phyloP scores from a whole-genome alignment of 2,329 filamentous ascomycete genomes.

The Blastomyces percursus region DNA sequence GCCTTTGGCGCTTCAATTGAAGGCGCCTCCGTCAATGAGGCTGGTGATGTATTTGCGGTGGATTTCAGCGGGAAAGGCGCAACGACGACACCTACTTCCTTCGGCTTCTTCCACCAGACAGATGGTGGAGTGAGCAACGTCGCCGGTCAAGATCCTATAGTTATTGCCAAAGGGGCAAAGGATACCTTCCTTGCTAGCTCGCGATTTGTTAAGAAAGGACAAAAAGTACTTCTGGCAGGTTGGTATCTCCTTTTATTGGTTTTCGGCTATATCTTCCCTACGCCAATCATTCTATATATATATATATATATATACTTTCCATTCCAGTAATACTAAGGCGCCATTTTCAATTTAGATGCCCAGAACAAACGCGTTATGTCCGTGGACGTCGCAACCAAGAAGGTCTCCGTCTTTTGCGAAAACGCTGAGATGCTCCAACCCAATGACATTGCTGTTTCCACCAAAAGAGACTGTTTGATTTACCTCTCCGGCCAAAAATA shows the following conservation, averaged over 20 bases:
- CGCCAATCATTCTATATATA: neutral
- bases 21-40: conserved; percentile 4
- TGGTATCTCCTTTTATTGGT: neutral
- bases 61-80: neutral
- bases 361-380: conserved; percentile 1
- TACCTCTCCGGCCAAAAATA: conserved; percentile 7
- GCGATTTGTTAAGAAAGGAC: neutral
- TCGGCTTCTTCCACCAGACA: conserved; percentile 1
- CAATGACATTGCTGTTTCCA: conserved; percentile 4
- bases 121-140: neutral
- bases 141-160: neutral
- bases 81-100: neutral
- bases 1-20: conserved; percentile 2
- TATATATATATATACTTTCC: neutral
- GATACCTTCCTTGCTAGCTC: conserved; percentile 1
- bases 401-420: neutral
- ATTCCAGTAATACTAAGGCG: neutral
- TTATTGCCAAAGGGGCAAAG: neutral
- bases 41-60: conserved; percentile 3
- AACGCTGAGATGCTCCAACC: conserved; percentile 5
- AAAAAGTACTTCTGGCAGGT: conserved; percentile 1
- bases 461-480: neutral
- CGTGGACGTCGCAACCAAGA: neutral
- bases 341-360: neutral
- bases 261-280: neutral